phyloP scores from a whole-genome alignment of 169 alveolate species.

The Amoebophrya sp. region DNA sequence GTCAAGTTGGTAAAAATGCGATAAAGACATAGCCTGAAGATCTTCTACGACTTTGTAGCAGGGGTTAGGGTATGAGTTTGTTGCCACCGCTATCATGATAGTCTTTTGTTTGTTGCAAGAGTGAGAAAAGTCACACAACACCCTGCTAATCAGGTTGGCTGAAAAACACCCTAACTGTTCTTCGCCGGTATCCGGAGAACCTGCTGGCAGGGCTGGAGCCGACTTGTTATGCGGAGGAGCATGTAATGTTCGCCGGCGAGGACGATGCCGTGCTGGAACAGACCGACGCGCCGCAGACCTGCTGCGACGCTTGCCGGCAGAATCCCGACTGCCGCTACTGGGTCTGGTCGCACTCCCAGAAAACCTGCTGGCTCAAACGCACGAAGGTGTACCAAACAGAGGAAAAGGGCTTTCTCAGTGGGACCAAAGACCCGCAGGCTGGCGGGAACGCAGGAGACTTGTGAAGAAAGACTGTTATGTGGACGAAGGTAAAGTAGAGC shows the following conservation, averaged over 20 bases:
- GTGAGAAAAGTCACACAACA: too few relatives aligned
- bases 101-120: too few relatives aligned
- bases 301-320: neutral
- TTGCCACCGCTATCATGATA: too few relatives aligned
- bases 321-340: neutral
- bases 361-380: neutral
- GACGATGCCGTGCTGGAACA: neutral
- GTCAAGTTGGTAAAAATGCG: neutral
- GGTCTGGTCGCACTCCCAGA: neutral
- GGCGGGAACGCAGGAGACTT: too few relatives aligned
- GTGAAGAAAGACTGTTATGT: too few relatives aligned
- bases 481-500: too few relatives aligned
- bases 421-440: neutral
- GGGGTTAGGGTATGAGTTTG: too few relatives aligned
- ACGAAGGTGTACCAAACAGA: neutral
- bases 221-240: neutral
- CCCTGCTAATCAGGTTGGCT: slow-evolving; percentile 17
- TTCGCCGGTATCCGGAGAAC: neutral
- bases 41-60: too few relatives aligned
- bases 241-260: neutral
- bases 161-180: neutral
- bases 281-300: neutral
- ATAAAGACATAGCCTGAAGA: too few relatives aligned
- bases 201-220: neutral
- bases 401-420: neutral